Evolutionary conservation across 2,329 filamentous ascomycete species (phyloP).

Genomic region (Fusarium lyarnte): DNA sequence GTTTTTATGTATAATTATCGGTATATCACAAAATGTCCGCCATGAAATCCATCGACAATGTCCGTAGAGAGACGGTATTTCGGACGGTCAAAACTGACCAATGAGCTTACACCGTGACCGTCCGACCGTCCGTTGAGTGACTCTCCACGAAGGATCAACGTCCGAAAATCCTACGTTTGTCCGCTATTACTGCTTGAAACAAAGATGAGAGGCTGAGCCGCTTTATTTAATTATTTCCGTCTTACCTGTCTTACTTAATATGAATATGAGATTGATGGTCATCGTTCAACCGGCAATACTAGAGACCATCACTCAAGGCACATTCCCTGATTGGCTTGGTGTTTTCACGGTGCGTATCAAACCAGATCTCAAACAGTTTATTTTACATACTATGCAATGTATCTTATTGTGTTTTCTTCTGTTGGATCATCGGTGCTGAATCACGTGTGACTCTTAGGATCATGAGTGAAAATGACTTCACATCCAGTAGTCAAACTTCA

Average conservation of each 20-base stretch:
- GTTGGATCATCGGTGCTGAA: background rate
- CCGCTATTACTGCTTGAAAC: background rate
- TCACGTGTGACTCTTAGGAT: background rate
- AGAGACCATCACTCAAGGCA: background rate
- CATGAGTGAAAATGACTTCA: background rate
- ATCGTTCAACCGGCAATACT: background rate
- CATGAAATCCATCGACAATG: background rate
- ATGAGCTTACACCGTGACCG: constrained; percentile 28
- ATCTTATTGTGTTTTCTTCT: background rate
- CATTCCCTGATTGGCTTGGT: background rate
- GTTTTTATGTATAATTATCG: background rate
- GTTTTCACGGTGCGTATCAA: background rate
- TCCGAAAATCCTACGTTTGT: background rate
- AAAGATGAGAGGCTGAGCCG: background rate
- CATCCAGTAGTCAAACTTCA: background rate
- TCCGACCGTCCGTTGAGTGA: constrained; percentile 6
- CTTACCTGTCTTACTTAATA: background rate
- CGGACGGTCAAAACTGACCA: constrained; percentile 5
- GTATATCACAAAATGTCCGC: background rate
- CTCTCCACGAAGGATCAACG: background rate
- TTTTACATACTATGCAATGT: background rate
- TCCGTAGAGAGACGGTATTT: background rate
- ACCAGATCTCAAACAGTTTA: background rate
- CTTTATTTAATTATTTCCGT: background rate
- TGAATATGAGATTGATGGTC: background rate